A percentile compares a stretch with the other conserved stretches of the same genome.
These are phyloP conservation scores for Leptodermis oblonga DNA, from an alignment of 257 asterid genomes.

Conservation along the genomic window DNA sequence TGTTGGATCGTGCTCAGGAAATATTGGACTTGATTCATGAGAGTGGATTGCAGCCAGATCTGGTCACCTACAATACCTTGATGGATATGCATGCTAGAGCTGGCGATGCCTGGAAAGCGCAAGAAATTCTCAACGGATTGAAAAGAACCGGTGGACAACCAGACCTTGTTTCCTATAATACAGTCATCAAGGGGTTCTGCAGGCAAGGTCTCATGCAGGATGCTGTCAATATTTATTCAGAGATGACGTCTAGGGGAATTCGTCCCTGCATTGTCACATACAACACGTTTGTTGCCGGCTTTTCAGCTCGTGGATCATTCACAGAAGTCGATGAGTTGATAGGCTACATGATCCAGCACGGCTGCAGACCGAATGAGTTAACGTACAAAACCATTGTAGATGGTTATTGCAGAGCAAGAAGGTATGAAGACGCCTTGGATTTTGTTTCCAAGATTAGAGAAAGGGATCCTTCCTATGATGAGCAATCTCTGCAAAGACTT, in stretches of 20 bases:
- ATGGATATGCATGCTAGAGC: constrained; percentile 95
- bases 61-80: constrained; percentile 77
- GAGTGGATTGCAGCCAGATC: constrained; percentile 68
- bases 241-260: constrained; percentile 71
- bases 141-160: constrained; percentile 56
- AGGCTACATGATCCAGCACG: constrained; percentile 68
- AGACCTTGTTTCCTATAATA: constrained; percentile 87
- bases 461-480: constrained; percentile 43
- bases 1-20: constrained; percentile 80
- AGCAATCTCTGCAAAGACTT: constrained; percentile 58
- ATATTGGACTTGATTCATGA: constrained; percentile 55
- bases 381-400: constrained; percentile 72
- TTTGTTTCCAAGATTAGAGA: constrained; percentile 53
- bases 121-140: constrained; percentile 68
- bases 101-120: constrained; percentile 97
- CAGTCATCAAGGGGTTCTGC: constrained; percentile 90
- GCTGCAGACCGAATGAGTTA: constrained; percentile 81
- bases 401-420: constrained; percentile 77
- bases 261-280: constrained; percentile 81
- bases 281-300: constrained; percentile 85
- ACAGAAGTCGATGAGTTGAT: constrained; percentile 67
- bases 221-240: constrained; percentile 60
- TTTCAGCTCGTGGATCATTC: constrained; percentile 60
- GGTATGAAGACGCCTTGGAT: constrained; percentile 65
- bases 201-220: constrained; percentile 94